Percentiles rank a stretch among this genome's conserved stretches.
Evolutionary conservation across 352 stramenopile genomes (phyloP).

Genomic region (Globisporangium ultimum): DNA sequence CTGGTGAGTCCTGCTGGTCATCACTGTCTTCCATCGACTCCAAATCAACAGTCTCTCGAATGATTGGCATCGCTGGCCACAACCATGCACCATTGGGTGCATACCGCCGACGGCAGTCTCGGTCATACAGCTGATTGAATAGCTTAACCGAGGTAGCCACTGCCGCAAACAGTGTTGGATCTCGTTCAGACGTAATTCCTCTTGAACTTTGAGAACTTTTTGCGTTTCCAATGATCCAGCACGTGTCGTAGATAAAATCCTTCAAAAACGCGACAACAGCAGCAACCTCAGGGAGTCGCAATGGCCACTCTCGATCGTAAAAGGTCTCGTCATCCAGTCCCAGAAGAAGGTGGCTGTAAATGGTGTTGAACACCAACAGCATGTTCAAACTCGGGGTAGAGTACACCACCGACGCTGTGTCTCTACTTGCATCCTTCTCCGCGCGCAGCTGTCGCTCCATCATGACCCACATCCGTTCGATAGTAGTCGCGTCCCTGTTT

Average conservation of each 20-base stretch:
- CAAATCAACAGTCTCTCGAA: slow-evolving; percentile 63
- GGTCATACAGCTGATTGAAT: slow-evolving; percentile 81
- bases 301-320: slow-evolving; percentile 56
- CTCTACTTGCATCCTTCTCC: slow-evolving; percentile 10
- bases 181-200: slow-evolving; percentile 12
- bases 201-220: slow-evolving; percentile 6
- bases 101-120: slow-evolving; percentile 55
- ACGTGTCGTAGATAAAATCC: slow-evolving; percentile 65
- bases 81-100: slow-evolving; percentile 47
- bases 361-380: slow-evolving; percentile 58
- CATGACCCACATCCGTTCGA: slow-evolving; percentile 41
- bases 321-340: slow-evolving; percentile 69
- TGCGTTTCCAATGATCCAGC: slow-evolving; percentile 40
- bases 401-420: slow-evolving; percentile 13
- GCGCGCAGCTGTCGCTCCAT: slow-evolving; percentile 17
- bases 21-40: slow-evolving; percentile 57
- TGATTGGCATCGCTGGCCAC: slow-evolving; percentile 65
- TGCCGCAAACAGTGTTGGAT: slow-evolving; percentile 35
- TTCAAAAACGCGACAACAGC: slow-evolving; percentile 52
- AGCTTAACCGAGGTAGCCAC: slow-evolving; percentile 68
- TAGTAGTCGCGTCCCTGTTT: not conserved
- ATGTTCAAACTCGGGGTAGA: slow-evolving; percentile 27
- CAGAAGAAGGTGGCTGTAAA: slow-evolving; percentile 66
- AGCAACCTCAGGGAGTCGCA: slow-evolving; percentile 37
- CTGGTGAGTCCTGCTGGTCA: slow-evolving; percentile 31